Conservation (phyloP, 176 grass and related monocot genomes). For the Paspalum vaginatum region DNA sequence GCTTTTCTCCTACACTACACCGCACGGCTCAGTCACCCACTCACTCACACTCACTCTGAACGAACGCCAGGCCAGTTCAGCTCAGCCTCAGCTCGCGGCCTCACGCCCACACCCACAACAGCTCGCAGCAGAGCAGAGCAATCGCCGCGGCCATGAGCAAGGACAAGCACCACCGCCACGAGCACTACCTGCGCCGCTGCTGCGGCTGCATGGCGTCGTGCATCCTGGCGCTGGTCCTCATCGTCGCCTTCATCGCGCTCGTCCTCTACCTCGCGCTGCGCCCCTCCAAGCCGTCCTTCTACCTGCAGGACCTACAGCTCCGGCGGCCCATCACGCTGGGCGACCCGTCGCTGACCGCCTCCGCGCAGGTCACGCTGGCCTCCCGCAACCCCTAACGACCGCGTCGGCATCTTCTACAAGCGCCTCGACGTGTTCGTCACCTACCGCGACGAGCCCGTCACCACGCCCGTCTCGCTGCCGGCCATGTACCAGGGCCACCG, state of each 20-base stretch:
- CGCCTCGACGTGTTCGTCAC: conserved; percentile 48
- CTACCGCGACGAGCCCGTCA: conserved; percentile 66
- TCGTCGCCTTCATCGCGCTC: conserved; percentile 50
- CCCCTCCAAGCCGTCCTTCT: conserved; percentile 71
- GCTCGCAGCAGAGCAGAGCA: background rate
- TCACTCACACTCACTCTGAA: background rate
- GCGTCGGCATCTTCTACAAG: conserved; percentile 60
- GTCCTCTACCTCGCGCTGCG: conserved; percentile 69
- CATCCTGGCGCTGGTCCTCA: conserved; percentile 48
- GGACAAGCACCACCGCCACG: conserved; percentile 37
- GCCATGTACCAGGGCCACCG: conserved; percentile 55
- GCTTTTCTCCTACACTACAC: background rate
- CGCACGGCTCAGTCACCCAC: conserved; percentile 1
- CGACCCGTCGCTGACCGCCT: conserved; percentile 58
- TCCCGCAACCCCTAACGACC: conserved; percentile 78
- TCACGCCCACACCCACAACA: background rate
- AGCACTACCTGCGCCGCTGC: conserved; percentile 41
- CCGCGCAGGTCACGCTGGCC: conserved; percentile 66
- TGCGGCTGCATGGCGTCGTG: conserved; percentile 47
- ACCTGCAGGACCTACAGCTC: conserved; percentile 65
- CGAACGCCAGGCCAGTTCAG: background rate
- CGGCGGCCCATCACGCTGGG: conserved; percentile 44
- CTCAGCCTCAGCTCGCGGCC: background rate
- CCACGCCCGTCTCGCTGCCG: conserved; percentile 52
- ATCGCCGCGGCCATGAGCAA: conserved; percentile 42